These are phyloP conservation scores for Liriodendron chinense DNA, from an alignment of 164 flowering plant genomes.

Conservation along the genomic window DNA sequence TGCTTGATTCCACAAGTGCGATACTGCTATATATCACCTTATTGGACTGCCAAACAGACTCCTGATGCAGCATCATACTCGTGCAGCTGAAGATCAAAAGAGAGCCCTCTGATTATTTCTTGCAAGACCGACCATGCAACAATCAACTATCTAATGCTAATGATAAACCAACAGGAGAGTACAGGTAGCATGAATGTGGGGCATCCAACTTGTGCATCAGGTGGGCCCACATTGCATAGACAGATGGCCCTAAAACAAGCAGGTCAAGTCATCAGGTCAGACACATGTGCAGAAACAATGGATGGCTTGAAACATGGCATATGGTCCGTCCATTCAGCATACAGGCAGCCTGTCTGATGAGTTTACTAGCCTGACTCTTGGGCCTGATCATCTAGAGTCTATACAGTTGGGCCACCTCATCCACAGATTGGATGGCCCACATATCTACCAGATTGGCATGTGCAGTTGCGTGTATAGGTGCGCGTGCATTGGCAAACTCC, in stretches of 20 bases:
- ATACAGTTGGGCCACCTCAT: too few relatives aligned
- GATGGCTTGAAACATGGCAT: too few relatives aligned
- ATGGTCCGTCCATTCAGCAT: too few relatives aligned
- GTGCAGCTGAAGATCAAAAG: not conserved
- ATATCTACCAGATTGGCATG: not conserved
- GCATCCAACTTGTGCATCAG: not conserved
- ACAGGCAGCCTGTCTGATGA: too few relatives aligned
- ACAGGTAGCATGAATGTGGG: not conserved
- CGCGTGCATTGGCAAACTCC: not conserved
- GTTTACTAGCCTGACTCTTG: too few relatives aligned
- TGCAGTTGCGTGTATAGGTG: not conserved
- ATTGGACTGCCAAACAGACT: not conserved
- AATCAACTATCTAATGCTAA: not conserved
- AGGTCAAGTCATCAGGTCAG: too few relatives aligned
- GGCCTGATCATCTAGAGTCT: too few relatives aligned
- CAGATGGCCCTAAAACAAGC: too few relatives aligned
- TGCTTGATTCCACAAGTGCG: not conserved
- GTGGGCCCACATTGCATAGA: not conserved
- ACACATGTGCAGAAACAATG: too few relatives aligned
- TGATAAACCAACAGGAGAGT: not conserved
- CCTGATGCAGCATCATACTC: not conserved
- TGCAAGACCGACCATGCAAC: not conserved
- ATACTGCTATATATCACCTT: not conserved
- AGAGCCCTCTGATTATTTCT: not conserved
- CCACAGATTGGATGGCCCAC: too few relatives aligned